A percentile compares a stretch with the other conserved stretches of the same genome.
Conservation (phyloP, 1,284 basidiomycete genomes). For the Heterobasidion irregulare region DNA sequence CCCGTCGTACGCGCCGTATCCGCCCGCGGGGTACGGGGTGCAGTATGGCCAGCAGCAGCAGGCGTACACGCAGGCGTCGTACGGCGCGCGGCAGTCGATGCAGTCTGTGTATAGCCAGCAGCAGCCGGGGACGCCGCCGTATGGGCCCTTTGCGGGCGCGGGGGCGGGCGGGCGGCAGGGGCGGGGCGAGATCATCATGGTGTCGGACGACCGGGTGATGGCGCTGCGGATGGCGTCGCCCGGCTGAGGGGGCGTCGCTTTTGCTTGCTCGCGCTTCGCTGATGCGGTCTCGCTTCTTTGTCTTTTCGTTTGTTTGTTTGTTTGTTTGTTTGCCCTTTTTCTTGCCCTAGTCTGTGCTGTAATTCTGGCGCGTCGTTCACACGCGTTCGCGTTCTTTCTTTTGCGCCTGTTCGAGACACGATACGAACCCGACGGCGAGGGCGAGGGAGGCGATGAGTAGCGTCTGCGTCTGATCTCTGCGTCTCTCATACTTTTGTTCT, state of each 20-base stretch:
- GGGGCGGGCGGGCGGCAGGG: slow-evolving; percentile 24
- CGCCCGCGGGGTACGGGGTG: slow-evolving; percentile 16
- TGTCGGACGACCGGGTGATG: slow-evolving; percentile 73
- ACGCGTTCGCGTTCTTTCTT: not conserved
- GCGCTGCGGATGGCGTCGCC: slow-evolving; percentile 41
- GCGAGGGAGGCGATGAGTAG: no score
- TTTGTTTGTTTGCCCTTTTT: not conserved
- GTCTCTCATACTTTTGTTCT: not conserved
- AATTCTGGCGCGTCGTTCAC: not conserved
- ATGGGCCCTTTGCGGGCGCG: not conserved
- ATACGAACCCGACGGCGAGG: no score
- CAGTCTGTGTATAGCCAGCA: slow-evolving; percentile 31
- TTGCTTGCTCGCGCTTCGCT: not conserved
- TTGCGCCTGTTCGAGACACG: not conserved
- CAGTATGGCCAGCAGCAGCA: slow-evolving; percentile 26
- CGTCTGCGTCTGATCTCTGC: not conserved
- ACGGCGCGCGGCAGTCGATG: slow-evolving; percentile 21
- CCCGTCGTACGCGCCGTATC: slow-evolving; percentile 14
- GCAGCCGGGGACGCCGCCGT: not conserved
- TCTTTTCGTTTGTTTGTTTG: not conserved
- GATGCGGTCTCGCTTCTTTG: not conserved
- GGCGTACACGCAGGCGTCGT: slow-evolving; percentile 20
- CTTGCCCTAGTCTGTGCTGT: not conserved
- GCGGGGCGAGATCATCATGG: slow-evolving; percentile 73
- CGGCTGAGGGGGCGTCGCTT: not conserved